phyloP scores from a whole-genome alignment of 371 early-diverging fungal species.

The Apophysomyces elegans region DNA sequence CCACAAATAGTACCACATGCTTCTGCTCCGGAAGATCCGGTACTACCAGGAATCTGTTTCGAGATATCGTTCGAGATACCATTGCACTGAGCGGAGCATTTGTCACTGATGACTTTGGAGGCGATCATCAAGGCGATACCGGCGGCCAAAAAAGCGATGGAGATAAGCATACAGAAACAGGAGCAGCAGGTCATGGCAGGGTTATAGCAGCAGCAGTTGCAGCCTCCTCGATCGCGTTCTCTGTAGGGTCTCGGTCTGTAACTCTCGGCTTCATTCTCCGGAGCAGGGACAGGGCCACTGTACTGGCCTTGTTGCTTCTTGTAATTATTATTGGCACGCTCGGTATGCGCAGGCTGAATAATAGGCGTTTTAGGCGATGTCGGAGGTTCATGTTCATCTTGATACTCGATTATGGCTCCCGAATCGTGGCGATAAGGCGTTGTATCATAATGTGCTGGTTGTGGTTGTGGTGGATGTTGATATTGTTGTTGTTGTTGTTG shows the following conservation, averaged over 20 bases:
- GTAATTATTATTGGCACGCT: constrained; percentile 8
- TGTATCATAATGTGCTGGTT: constrained; percentile 13
- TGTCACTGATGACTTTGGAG: constrained; percentile 24
- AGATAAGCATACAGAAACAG: constrained; percentile 31
- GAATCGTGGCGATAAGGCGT: not conserved
- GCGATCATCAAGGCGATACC: constrained; percentile 35
- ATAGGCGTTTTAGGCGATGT: constrained; percentile 20
- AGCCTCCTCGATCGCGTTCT: constrained; percentile 15
- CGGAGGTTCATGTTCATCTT: constrained; percentile 24
- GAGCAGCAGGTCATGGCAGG: constrained; percentile 34
- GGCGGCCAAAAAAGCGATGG: constrained; percentile 28
- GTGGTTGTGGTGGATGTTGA: constrained; percentile 11
- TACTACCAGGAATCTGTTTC: not conserved
- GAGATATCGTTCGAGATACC: constrained; percentile 19
- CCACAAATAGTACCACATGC: constrained; percentile 31
- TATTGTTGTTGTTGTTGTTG: constrained; percentile 4
- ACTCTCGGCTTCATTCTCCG: constrained; percentile 28
- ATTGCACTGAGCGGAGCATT: constrained; percentile 24
- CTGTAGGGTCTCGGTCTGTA: constrained; percentile 22
- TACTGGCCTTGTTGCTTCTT: not conserved
- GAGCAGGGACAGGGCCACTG: constrained; percentile 13
- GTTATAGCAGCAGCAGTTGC: constrained; percentile 31
- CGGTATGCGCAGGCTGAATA: constrained; percentile 16
- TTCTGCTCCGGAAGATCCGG: not conserved
- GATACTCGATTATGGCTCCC: constrained; percentile 11